These are phyloP conservation scores for Penicillium cinerascens DNA, from an alignment of 495 filamentous ascomycete genomes.

Conservation along the genomic window DNA sequence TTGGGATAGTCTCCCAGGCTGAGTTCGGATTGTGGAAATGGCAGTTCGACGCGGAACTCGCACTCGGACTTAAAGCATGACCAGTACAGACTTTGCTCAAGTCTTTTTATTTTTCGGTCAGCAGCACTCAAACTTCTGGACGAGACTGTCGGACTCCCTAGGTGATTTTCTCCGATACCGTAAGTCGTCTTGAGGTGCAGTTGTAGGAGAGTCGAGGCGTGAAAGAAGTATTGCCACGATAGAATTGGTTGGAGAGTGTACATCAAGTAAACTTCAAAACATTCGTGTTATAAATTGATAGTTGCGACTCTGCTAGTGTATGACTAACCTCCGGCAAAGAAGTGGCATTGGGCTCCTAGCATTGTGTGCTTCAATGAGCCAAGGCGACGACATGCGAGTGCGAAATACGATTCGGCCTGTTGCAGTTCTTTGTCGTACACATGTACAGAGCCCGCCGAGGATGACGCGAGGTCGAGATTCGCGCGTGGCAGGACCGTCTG, in stretches of 20 bases:
- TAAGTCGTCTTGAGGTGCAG: constrained; percentile 1
- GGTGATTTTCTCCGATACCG: not conserved
- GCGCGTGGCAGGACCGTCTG: not conserved
- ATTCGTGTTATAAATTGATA: constrained; percentile 1
- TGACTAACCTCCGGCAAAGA: constrained; percentile 21
- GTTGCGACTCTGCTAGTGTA: not conserved
- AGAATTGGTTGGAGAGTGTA: constrained; percentile 16
- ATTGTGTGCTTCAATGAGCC: constrained; percentile 15
- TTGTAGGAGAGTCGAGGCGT: constrained; percentile 21
- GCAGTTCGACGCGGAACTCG: constrained; percentile 24
- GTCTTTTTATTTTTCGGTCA: not conserved
- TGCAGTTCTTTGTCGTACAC: not conserved
- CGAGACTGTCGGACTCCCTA: not conserved
- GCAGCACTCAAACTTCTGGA: not conserved
- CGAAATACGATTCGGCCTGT: constrained; percentile 7
- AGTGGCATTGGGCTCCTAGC: constrained; percentile 16
- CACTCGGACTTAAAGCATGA: constrained; percentile 33
- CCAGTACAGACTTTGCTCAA: constrained; percentile 30
- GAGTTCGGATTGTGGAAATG: constrained; percentile 16
- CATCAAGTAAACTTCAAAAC: constrained; percentile 16
- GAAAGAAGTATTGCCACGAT: constrained; percentile 19
- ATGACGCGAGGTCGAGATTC: not conserved
- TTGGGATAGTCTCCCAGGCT: constrained; percentile 16
- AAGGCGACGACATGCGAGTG: constrained; percentile 9
- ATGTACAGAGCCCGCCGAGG: not conserved